Evolutionary conservation across 306 rosid genomes (phyloP).

Genomic region (Potentilla sterilis): DNA sequence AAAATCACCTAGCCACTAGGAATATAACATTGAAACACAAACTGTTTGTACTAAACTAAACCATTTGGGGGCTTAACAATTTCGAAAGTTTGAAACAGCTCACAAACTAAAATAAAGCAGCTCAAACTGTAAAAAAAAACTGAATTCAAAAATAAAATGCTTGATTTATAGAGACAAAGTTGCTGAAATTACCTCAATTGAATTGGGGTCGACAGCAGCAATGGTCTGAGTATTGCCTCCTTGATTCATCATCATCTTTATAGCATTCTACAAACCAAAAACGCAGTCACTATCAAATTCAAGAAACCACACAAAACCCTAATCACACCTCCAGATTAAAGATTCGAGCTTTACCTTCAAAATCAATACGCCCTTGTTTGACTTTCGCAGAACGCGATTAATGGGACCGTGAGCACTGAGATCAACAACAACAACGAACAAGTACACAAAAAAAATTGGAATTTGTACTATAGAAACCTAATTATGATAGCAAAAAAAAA

Average conservation of each 20-base stretch:
- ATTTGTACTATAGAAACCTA: slow-evolving; percentile 22
- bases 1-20: not conserved
- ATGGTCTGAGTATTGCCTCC: slow-evolving; percentile 74
- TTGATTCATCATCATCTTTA: slow-evolving; percentile 67
- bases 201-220: slow-evolving; percentile 50
- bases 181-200: slow-evolving; percentile 54
- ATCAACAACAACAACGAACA: slow-evolving; percentile 26
- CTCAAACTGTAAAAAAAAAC: not conserved
- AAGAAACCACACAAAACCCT: slow-evolving; percentile 47
- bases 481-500: slow-evolving; percentile 26
- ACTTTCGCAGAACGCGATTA: slow-evolving; percentile 17
- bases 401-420: slow-evolving; percentile 27
- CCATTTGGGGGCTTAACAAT: not conserved
- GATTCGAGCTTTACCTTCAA: slow-evolving; percentile 44
- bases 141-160: not conserved
- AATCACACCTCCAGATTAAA: slow-evolving; percentile 29
- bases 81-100: not conserved
- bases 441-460: not conserved
- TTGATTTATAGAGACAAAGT: no score
- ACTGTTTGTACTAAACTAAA: not conserved
- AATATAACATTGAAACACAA: not conserved
- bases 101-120: not conserved
- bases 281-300: slow-evolving; percentile 8
- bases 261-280: slow-evolving; percentile 41
- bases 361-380: slow-evolving; percentile 18